Evolutionary conservation across 129 eudicot genomes (phyloP).

Genomic region (Silybum marianum): DNA sequence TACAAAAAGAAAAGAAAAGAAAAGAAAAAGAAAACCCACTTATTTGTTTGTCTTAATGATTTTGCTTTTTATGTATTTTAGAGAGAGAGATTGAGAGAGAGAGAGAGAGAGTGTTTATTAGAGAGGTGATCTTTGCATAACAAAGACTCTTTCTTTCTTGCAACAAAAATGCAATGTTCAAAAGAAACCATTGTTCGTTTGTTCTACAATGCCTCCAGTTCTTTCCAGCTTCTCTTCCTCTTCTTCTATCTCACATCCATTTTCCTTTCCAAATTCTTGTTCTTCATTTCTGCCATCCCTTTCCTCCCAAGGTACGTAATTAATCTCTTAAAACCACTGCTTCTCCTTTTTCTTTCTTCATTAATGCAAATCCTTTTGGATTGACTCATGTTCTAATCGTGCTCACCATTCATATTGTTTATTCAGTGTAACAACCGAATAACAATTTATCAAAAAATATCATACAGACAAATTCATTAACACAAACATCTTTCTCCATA

Average conservation of each 20-base stretch:
- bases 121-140: slow-evolving; percentile 24
- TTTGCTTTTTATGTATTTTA: slow-evolving; percentile 34
- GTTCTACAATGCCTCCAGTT: slow-evolving; percentile 75
- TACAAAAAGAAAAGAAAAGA: slow-evolving; percentile 34
- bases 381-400: no score
- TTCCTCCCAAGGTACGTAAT: slow-evolving; percentile 53
- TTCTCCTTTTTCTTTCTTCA: background rate
- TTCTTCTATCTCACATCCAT: slow-evolving; percentile 81
- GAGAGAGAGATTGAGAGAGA: slow-evolving; percentile 28
- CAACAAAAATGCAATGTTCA: slow-evolving; percentile 80
- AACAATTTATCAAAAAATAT: no score
- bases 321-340: background rate
- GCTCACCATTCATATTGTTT: no score
- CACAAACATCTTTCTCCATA: no score
- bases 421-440: no score
- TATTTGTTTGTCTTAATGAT: slow-evolving; percentile 29
- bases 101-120: slow-evolving; percentile 29
- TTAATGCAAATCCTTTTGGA: background rate
- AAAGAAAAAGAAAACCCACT: slow-evolving; percentile 35
- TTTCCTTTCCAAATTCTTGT: slow-evolving; percentile 58
- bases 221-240: slow-evolving; percentile 76
- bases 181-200: slow-evolving; percentile 70
- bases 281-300: slow-evolving; percentile 58
- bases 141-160: slow-evolving; percentile 26
- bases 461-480: no score